phyloP scores from a whole-genome alignment of 2,329 filamentous ascomycete species.

The Cytospora leucostoma region DNA sequence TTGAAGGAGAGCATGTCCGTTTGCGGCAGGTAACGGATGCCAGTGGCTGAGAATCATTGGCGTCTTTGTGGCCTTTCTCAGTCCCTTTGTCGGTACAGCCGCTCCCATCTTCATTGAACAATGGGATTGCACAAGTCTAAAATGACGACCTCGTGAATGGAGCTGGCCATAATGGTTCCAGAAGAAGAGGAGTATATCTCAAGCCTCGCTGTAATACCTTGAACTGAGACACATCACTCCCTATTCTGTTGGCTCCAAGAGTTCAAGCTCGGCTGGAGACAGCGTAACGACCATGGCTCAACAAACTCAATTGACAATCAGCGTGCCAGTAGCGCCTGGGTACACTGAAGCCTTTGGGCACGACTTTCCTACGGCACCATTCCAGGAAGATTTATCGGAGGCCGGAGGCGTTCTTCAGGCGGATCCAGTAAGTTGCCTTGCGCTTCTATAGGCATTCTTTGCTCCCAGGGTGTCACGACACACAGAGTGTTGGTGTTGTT shows the following conservation, averaged over 20 bases:
- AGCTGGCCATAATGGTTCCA: neutral
- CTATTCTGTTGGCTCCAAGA: neutral
- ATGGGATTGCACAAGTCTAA: neutral
- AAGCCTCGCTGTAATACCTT: neutral
- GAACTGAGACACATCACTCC: neutral
- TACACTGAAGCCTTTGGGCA: neutral
- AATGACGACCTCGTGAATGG: neutral
- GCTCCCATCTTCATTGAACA: neutral
- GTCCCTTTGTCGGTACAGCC: neutral
- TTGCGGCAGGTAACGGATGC: neutral
- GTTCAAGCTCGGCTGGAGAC: neutral
- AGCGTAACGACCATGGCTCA: neutral
- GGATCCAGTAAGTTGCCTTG: neutral
- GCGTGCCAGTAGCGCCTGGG: neutral
- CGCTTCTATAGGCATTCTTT: neutral
- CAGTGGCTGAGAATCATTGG: neutral
- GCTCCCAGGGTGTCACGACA: neutral
- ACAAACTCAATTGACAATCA: neutral
- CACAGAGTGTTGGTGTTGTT: too few species aligned
- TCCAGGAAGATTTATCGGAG: neutral
- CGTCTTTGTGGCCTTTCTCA: slow-evolving; percentile 9
- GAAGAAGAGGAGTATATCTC: neutral
- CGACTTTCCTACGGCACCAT: neutral
- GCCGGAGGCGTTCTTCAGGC: neutral
- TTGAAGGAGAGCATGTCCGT: neutral